A percentile compares a stretch with the other conserved stretches of the same genome.
These are phyloP conservation scores for Globisporangium yorkense DNA, from an alignment of 352 stramenopile genomes.

Conservation along the genomic window DNA sequence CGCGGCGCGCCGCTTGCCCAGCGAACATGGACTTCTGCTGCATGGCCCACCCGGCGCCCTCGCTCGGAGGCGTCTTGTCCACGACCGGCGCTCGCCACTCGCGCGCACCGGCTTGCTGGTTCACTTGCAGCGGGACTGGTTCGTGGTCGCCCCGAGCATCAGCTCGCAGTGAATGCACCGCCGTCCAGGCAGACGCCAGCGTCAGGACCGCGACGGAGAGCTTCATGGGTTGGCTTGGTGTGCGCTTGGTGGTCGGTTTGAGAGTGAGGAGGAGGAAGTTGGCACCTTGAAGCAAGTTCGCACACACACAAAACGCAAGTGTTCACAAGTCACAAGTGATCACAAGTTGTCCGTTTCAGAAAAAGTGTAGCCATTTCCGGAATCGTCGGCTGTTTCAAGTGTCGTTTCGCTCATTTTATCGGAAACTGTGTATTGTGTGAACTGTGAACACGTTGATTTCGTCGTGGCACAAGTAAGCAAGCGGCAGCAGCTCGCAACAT, in stretches of 20 bases:
- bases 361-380: too few relatives aligned
- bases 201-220: not conserved
- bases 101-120: not conserved
- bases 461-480: too few relatives aligned
- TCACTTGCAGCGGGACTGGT: not conserved
- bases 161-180: not conserved
- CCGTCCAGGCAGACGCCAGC: not conserved
- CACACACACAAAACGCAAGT: too few relatives aligned
- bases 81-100: constrained; percentile 8
- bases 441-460: too few relatives aligned
- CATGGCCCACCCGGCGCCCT: not conserved
- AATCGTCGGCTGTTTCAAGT: too few relatives aligned
- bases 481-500: too few relatives aligned
- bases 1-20: not conserved
- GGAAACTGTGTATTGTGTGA: too few relatives aligned
- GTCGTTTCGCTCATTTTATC: too few relatives aligned
- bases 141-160: not conserved
- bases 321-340: too few relatives aligned
- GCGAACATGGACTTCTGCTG: not conserved
- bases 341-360: too few relatives aligned
- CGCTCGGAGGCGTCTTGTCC: constrained; percentile 2
- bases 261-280: not conserved
- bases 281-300: too few relatives aligned
- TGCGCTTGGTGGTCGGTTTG: not conserved
- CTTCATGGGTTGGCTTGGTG: not conserved